Evolutionary conservation across 2,329 filamentous ascomycete species (phyloP).

Genomic region (Talaromyces rugulosus): DNA sequence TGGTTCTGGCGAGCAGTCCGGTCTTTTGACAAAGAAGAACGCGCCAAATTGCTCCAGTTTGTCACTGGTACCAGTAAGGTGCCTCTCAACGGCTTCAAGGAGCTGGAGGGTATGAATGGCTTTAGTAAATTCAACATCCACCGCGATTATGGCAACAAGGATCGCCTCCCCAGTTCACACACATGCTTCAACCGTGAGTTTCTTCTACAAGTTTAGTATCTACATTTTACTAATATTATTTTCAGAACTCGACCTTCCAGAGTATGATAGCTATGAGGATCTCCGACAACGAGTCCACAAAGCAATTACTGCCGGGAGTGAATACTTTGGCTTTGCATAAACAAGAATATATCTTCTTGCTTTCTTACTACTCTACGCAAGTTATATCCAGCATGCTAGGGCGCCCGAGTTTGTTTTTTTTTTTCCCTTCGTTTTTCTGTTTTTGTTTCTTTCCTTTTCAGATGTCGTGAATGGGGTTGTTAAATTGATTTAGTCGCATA

Average conservation of each 20-base stretch:
- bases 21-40: constrained; percentile 98
- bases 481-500: constrained; percentile 12
- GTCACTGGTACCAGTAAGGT: constrained; percentile 98
- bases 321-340: constrained; percentile 95
- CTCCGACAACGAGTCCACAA: constrained; percentile 85
- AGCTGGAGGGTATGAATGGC: constrained; percentile 98
- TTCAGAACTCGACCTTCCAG: constrained; percentile 90
- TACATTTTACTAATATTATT: not conserved
- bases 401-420: constrained; percentile 24
- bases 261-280: constrained; percentile 94
- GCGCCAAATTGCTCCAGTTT: constrained; percentile 93
- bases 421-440: not conserved
- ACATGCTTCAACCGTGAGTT: constrained; percentile 98
- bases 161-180: constrained; percentile 90
- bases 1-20: constrained; percentile 99
- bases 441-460: not conserved
- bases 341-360: constrained; percentile 19
- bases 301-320: constrained; percentile 94
- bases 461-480: constrained; percentile 13
- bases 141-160: constrained; percentile 93
- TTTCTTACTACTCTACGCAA: constrained; percentile 13
- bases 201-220: constrained; percentile 13
- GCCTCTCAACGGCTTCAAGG: constrained; percentile 96
- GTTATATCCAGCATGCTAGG: constrained; percentile 29
- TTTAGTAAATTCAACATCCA: constrained; percentile 98